Evolutionary conservation across 495 filamentous ascomycete genomes (phyloP).

Genomic region (Penicillium psychrofluorescens): DNA sequence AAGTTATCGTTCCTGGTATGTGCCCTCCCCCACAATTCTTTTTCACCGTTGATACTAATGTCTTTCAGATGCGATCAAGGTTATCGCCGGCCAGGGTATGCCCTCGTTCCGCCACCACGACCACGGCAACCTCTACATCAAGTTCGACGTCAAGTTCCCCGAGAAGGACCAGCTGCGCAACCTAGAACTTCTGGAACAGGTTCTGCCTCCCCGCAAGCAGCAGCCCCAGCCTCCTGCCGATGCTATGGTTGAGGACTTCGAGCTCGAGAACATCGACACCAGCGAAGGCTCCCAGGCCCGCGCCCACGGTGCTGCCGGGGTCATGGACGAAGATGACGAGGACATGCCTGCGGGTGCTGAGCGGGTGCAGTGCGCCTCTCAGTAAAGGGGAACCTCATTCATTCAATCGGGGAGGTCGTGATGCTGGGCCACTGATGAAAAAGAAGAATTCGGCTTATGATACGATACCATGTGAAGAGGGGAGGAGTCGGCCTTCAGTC

Average conservation of each 20-base stretch:
- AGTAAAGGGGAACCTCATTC: conserved; percentile 49
- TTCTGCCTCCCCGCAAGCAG: conserved; percentile 66
- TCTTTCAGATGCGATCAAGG: conserved; percentile 72
- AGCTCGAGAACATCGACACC: conserved; percentile 74
- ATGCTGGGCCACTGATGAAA: conserved; percentile 25
- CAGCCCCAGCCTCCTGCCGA: conserved; percentile 60
- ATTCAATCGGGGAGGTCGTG: conserved; percentile 5
- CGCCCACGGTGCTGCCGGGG: conserved; percentile 60
- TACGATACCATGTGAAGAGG: conserved; percentile 40
- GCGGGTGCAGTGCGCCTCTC: conserved; percentile 94
- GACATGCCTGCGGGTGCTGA: conserved; percentile 73
- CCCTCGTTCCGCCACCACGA: conserved; percentile 94
- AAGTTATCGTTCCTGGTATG: conserved; percentile 90
- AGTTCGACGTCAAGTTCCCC: conserved; percentile 97
- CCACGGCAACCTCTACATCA: conserved; percentile 92
- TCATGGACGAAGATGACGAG: conserved; percentile 82
- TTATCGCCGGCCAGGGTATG: conserved; percentile 97
- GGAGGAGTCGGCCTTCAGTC: conserved; percentile 4
- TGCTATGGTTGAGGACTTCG: conserved; percentile 82
- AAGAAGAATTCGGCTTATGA: conserved; percentile 36
- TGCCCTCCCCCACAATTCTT: conserved; percentile 8
- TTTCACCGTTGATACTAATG: conserved; percentile 2
- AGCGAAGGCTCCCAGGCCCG: conserved; percentile 57
- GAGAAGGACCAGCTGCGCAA: conserved; percentile 45
- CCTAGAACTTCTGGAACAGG: conserved; percentile 61